Evolutionary conservation across 176 grass and related monocot genomes (phyloP).

Genomic region (Ensete glaucum): DNA sequence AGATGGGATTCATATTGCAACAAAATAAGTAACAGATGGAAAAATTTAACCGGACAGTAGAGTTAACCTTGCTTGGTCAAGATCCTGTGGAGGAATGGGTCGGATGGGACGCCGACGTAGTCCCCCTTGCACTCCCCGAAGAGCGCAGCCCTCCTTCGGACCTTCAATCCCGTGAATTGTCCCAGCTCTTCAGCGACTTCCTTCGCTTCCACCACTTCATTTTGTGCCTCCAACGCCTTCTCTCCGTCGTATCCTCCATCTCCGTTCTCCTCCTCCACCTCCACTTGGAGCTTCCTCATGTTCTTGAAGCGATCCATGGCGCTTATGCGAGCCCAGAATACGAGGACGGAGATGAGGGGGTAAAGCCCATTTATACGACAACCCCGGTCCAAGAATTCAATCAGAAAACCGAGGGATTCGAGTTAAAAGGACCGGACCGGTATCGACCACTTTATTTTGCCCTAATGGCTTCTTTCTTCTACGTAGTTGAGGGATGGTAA

Average conservation of each 20-base stretch:
- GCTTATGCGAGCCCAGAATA: too few relatives aligned
- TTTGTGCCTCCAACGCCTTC: not conserved
- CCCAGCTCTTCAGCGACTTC: constrained; percentile 20
- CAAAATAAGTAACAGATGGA: not conserved
- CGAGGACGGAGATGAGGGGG: not conserved
- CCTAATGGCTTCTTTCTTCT: not conserved
- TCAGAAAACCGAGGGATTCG: not conserved
- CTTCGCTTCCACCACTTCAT: constrained; percentile 9
- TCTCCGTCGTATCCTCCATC: not conserved
- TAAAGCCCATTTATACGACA: not conserved
- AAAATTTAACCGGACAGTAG: not conserved
- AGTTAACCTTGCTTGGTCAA: constrained; percentile 70
- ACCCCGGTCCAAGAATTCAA: not conserved
- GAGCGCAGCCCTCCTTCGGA: constrained; percentile 51
- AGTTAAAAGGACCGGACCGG: not conserved
- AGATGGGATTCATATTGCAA: not conserved
- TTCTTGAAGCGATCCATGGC: constrained; percentile 68
- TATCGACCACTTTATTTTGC: not conserved
- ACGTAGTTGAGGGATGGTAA: not conserved
- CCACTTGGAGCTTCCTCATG: constrained; percentile 42
- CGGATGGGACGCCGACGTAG: constrained; percentile 72
- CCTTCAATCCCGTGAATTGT: constrained; percentile 52
- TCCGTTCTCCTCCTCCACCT: constrained; percentile 16
- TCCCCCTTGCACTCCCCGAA: constrained; percentile 66
- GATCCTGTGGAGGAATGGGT: constrained; percentile 69